phyloP scores from a whole-genome alignment of 2,329 filamentous ascomycete species.

The Epicoccum sorghinum region DNA sequence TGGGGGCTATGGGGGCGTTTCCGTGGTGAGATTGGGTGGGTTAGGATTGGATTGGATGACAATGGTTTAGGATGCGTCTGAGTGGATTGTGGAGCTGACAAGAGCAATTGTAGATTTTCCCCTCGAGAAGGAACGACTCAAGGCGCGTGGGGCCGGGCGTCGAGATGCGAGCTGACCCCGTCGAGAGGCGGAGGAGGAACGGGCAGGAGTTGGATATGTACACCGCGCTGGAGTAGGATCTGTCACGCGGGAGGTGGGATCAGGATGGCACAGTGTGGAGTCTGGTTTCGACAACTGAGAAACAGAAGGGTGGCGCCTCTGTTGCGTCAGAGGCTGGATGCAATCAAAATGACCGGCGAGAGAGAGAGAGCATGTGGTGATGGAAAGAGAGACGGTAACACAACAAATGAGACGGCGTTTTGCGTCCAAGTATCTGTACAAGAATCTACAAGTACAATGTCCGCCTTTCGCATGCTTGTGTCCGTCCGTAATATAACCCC shows the following conservation, averaged over 20 bases:
- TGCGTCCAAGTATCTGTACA: conserved; percentile 20
- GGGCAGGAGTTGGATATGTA: conserved; percentile 67
- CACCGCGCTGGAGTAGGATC: conserved; percentile 67
- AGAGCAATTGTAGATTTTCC: conserved; percentile 57
- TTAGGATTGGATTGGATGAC: background rate
- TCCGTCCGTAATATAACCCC: background rate
- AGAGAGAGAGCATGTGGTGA: no score
- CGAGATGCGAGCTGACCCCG: conserved; percentile 73
- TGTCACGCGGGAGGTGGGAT: no score
- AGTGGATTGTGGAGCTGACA: background rate
- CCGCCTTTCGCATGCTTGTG: conserved; percentile 2
- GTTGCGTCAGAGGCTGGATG: background rate
- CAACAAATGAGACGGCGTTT: conserved; percentile 14
- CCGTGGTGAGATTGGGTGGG: background rate
- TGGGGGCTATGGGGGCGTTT: no score
- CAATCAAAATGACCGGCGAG: no score
- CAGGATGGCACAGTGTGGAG: no score
- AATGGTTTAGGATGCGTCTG: background rate
- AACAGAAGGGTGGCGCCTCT: background rate
- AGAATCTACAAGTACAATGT: conserved; percentile 13
- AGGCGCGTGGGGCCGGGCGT: conserved; percentile 81
- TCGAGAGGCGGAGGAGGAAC: conserved; percentile 59
- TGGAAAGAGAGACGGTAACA: background rate
- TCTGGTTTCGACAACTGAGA: no score
- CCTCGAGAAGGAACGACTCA: conserved; percentile 61